Evolutionary conservation across 192 early-diverging fungal genomes (phyloP).

Genomic region (Dissophora globulifera): DNA sequence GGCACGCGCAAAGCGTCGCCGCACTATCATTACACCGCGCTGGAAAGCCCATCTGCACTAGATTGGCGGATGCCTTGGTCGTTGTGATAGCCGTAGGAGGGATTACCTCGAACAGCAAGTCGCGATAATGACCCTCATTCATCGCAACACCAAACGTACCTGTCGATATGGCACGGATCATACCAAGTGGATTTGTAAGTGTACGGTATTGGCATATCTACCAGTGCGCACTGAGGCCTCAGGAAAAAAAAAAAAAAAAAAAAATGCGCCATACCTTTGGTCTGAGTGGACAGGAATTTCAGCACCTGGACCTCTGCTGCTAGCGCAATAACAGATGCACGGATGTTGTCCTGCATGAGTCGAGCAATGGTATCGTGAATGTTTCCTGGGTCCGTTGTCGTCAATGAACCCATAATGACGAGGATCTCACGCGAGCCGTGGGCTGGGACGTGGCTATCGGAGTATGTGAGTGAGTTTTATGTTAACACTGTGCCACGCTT

Average conservation of each 20-base stretch:
- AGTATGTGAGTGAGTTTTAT: no score
- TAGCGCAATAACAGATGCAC: slow-evolving; percentile 88
- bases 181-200: no score
- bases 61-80: slow-evolving; percentile 65
- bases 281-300: slow-evolving; percentile 75
- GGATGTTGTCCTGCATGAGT: slow-evolving; percentile 75
- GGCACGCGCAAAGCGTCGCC: slow-evolving; percentile 84
- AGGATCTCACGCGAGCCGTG: slow-evolving; percentile 92
- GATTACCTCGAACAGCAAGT: slow-evolving; percentile 84
- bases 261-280: no score
- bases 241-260: no score
- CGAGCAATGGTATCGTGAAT: slow-evolving; percentile 83
- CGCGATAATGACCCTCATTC: slow-evolving; percentile 85
- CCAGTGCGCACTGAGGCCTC: no score
- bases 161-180: no score
- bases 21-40: slow-evolving; percentile 56
- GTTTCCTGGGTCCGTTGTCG: slow-evolving; percentile 94
- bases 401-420: slow-evolving; percentile 87
- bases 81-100: slow-evolving; percentile 85
- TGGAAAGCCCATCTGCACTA: slow-evolving; percentile 97
- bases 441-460: slow-evolving; percentile 82
- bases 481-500: no score
- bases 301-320: slow-evolving; percentile 92
- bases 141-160: slow-evolving; percentile 84
- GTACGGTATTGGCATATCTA: no score